Base-by-base conservation (phyloP, 495 filamentous ascomycete genomes). In the Lepraria neglecta region DNA sequence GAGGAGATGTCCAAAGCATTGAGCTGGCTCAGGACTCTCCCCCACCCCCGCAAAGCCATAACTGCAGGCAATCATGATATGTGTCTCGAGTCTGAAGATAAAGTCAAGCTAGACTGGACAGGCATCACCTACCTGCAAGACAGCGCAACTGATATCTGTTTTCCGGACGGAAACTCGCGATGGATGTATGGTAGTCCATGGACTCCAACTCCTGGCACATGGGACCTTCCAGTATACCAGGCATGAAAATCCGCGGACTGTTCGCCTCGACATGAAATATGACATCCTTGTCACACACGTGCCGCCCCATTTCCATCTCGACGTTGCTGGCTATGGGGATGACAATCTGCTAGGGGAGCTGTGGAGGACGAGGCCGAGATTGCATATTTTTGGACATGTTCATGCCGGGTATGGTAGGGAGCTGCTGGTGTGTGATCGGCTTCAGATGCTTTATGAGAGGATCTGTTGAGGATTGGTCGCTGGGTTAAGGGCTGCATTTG, bases 211-310 rank as follows among this genome's bases (percentile, higher is more conserved):
- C 77, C 77, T 63, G 80, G 80, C 17, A 75, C 74, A 10, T 65
- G 63, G 21, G 74, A n/a, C 80, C 1, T 78, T 81, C 70, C 84
- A 86, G 67, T 80, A 70, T 40, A 59, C 60, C 9, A 59, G 30
- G 38, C 30, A 47, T 28, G 27, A 70, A 45, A 68, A 73, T 55
- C 21, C 71, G 42, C 73, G 69, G 73, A 52, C 59, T 42, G 35
- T 44, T 40, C 67, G 28, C 6, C 76, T 92, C 10, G 87, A 88
- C 1, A 65, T 74, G n/a, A 80, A 84, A 59, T 84, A 80, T 1
- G 87, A 91, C 61, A 76, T 94, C 27, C 75, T 94, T 2, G 72
- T 94, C 27, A 92, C 90, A n/a, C 89, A 95, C 68, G 78, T 80
- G 5, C 73, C 71, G 19, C 67, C 71, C 67, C 75, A 76, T 65